A percentile compares a stretch with the other conserved stretches of the same genome.
phyloP scores from a whole-genome alignment of 306 rosid genomes.

The Lagenaria siceraria region DNA sequence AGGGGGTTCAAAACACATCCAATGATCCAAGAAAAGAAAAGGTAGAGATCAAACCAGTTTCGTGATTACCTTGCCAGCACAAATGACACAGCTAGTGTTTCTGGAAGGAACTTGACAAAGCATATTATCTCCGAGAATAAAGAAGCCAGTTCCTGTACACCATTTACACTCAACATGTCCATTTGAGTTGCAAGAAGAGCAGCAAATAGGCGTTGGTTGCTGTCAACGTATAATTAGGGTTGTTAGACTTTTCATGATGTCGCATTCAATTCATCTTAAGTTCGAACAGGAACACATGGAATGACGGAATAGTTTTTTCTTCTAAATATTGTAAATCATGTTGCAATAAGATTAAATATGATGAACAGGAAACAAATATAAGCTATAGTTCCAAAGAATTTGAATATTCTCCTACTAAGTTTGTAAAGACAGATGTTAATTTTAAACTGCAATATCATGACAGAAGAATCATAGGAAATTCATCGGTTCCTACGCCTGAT shows the following conservation, averaged over 20 bases:
- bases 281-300: neutral
- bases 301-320: neutral
- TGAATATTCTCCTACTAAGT: neutral
- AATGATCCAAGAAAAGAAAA: neutral
- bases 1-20: neutral
- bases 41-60: neutral
- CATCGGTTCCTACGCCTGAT: neutral
- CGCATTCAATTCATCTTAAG: neutral
- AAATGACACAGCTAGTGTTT: conserved; percentile 65
- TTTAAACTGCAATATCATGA: neutral
- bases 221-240: conserved; percentile 18
- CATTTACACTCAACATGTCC: conserved; percentile 83
- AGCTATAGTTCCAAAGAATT: neutral
- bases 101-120: conserved; percentile 96
- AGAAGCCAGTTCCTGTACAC: conserved; percentile 91
- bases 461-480: neutral
- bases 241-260: neutral
- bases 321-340: neutral
- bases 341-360: neutral
- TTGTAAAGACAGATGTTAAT: neutral
- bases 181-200: conserved; percentile 72
- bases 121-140: conserved; percentile 85
- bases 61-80: conserved; percentile 58
- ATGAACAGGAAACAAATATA: neutral
- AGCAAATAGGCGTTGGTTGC: conserved; percentile 87